Evolutionary conservation across 2,329 filamentous ascomycete species (phyloP), one percentile per base, ranked within the genome.

Genomic region (Pseudopyrenochaeta lycopersici): DNA sequence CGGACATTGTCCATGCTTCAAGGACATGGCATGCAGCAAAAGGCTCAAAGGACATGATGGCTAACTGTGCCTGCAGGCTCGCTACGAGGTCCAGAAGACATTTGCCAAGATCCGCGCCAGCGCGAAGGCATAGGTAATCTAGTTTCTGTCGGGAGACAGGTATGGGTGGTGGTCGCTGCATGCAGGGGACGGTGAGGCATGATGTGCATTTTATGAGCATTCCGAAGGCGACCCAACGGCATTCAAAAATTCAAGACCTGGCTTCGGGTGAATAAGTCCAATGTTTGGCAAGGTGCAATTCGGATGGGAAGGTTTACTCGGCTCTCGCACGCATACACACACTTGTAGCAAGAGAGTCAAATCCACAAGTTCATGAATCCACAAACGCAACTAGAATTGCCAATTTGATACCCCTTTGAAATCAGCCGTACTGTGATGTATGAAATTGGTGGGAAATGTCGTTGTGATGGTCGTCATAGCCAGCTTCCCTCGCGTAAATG

Each of bases 41-140:
- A 21, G 15, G 7, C 21, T 39, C 14, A 20, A 11, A 23, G 42
- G 49, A 49, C 45, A 56, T 12, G 23, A 45, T 11, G n/a, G 55
- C 64, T 70, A 60, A 71, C 60, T 2, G 57, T 2, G 17, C 47
- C 27, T 27, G 35, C 71, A 89, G 86, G 85, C 85, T 81, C 91
- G 93, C 80, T 98, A 96, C 84, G 93, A 97, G 87, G 90, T 97
- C 83, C 90, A 90, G 84, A 98, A 97, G 90, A 89, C 91, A 76
- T 86, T 96, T 78, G 91, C 92, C 79, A 96, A 97, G 88, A 84
- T 96, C 83, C 70, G 71, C 62, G 66, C 74, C 54, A 71, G 70
- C 64, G 67, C 74, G 49, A 72, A 71, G 66, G 75, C 75, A 71
- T 76, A 77, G 65, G 68, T 62, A 59, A 45, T 62, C 46, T 60